Evolutionary conservation across 2,329 filamentous ascomycete species (phyloP), one percentile per base, ranked within the genome.

Genomic region (Nemania bipapillata): DNA sequence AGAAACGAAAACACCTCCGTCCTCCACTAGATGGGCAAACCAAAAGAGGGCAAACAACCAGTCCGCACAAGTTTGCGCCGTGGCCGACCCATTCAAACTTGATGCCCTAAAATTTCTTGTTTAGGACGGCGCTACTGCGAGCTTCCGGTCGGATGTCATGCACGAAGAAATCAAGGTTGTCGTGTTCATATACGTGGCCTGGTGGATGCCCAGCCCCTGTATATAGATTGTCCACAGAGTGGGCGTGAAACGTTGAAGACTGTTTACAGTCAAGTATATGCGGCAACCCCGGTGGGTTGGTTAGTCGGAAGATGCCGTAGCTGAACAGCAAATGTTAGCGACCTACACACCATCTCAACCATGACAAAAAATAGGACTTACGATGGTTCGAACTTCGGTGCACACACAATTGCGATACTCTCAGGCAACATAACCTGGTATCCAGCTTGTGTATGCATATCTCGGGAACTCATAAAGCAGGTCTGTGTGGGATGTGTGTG

Each of bases 351-450:
- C n/a, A 65, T 40, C 67, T 45, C 66, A 49, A 37, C 17, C 15
- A 42, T 50, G 20, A 24, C 26, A 1, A 4, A n/a, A 54, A 30
- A 47, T 4, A 45, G 24, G 8, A 86, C 90, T 83, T 83, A 94
- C 89, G 90, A 91, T 52, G 92, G 92, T 40, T 86, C 84, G 75
- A 92, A 93, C 65, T 87, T 91, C 0, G 96, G 96, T 5, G 96
- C 93, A 81, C 96, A 99, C 45, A 99, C 96, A 75, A 99, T 97
- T 3, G 96, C 96, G 70, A 99, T 94, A 75, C 93, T 96, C 83
- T 99, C 96, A 0, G 94, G 91, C 81, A 98, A 88, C 93, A 97
- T 97, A 68, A 96, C 90, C 80, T 99, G 96, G 79, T 97, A 98
- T 11, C 94, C 94, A 2, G 91, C 90, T 77, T 97, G 95, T 0